phyloP scores from a whole-genome alignment of 2,329 filamentous ascomycete genomes.

The Teratosphaeria viscida region DNA sequence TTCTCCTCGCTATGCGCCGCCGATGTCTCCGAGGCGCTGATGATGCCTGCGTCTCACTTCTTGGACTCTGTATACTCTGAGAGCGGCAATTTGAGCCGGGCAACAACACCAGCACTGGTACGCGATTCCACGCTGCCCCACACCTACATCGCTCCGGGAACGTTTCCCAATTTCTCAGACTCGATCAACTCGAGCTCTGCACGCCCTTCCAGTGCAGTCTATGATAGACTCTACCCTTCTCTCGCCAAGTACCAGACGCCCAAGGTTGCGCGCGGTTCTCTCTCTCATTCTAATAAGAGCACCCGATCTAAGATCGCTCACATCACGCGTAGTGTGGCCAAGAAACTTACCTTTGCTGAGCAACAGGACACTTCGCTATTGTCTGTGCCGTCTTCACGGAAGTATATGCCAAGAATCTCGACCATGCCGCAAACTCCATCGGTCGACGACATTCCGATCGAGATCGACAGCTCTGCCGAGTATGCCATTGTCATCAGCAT shows the following conservation, averaged over 20 bases:
- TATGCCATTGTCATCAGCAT: constrained; percentile 89
- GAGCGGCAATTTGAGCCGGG: constrained; percentile 26
- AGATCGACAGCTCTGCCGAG: constrained; percentile 58
- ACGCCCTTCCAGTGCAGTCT: constrained; percentile 12
- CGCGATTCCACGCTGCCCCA: constrained; percentile 18
- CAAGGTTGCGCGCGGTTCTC: constrained; percentile 6
- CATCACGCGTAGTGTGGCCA: constrained; percentile 16
- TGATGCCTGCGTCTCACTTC: constrained; percentile 65
- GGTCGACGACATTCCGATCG: constrained; percentile 58
- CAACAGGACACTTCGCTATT: constrained; percentile 30
- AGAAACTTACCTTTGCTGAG: constrained; percentile 10
- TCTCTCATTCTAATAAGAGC: constrained; percentile 6
- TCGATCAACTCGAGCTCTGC: constrained; percentile 9
- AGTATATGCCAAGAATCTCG: constrained; percentile 57
- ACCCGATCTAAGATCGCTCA: constrained; percentile 1
- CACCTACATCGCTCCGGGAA: constrained; percentile 12
- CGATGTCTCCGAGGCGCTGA: constrained; percentile 69
- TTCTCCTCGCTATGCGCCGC: constrained; percentile 65
- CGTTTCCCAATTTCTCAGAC: constrained; percentile 15
- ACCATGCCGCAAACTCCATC: constrained; percentile 63
- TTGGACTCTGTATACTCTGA: constrained; percentile 70
- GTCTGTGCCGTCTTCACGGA: constrained; percentile 32
- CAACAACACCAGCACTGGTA: constrained; percentile 38
- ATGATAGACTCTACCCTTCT: constrained; percentile 22
- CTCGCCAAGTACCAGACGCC: constrained; percentile 15